phyloP scores from a whole-genome alignment of 129 eudicot species.

The Oenanthe sinensis region DNA sequence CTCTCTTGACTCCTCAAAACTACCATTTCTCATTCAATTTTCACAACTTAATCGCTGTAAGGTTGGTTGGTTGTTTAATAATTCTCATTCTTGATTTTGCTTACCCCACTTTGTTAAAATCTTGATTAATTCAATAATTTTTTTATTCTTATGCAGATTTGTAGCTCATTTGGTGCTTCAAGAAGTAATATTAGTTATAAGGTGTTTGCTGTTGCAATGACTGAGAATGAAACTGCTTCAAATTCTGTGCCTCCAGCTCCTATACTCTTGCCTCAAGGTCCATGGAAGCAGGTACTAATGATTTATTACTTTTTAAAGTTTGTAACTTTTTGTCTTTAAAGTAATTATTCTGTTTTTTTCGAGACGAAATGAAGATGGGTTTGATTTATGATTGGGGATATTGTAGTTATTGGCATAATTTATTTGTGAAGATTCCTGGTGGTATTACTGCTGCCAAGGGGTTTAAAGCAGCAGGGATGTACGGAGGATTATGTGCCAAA shows the following conservation, averaged over 20 bases:
- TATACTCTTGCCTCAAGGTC: conserved; percentile 77
- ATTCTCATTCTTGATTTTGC: neutral
- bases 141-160: conserved; percentile 25
- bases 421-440: conserved; percentile 58
- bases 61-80: conserved; percentile 18
- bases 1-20: conserved; percentile 13
- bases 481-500: conserved; percentile 83
- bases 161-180: conserved; percentile 10
- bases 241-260: conserved; percentile 81
- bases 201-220: conserved; percentile 34
- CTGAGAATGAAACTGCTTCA: conserved; percentile 36
- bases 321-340: neutral
- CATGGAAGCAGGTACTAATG: conserved; percentile 64
- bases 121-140: neutral
- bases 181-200: conserved; percentile 19
- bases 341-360: neutral
- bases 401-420: neutral
- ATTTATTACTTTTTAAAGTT: neutral
- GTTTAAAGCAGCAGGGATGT: conserved; percentile 92
- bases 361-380: neutral
- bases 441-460: conserved; percentile 96
- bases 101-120: neutral
- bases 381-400: neutral
- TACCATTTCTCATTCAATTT: conserved; percentile 18
- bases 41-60: conserved; percentile 12